Base-by-base conservation (phyloP, 345 rosid species). In the Eucalyptus pauciflora region DNA sequence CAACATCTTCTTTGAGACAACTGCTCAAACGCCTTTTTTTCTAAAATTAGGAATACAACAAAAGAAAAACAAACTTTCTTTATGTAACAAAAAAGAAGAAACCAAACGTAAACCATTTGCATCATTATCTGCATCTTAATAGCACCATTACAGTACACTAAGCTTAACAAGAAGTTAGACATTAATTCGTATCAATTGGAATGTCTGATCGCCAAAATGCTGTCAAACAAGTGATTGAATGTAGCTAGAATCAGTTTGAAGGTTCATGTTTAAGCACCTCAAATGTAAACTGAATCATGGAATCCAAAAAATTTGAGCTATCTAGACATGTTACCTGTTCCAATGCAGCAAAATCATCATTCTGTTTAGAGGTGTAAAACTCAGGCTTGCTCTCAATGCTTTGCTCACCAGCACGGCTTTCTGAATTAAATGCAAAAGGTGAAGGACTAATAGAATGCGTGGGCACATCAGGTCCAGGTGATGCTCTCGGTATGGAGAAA, bases 321-420 rank as follows among this genome's bases (percentile, higher is more conserved):
- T 56, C 64, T 37, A 48, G 45, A 50, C 86, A 88, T 18, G 76
- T 27, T 90, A 98, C 99, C 98, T 98, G 99, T 91, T 98, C 99
- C 93, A 98, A 91, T 89, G 98, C 94, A 91, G 95, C 87, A 93
- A 98, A 96, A 94, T 97, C 99, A 90, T 96, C 99, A 90, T 95
- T 94, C 86, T 95, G 96, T 87, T 94, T 95, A 85, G 93, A 91
- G 90, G 93, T 87, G 88, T 91, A 94, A 90, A 92, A 94, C 43
- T 93, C 95, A 9, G 89, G 93, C 89, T 88, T 91, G 85, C 90
- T 92, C 64, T 92, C 93, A 46, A 69, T 88, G 88, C 51, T 88
- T 86, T 85, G 91, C 62, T 87, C 94, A 92, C 87, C 90, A 88
- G 89, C 89, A 89, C 64, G 49, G 91, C 86, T 89, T 50, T 86